Evolutionary conservation across 2,329 filamentous ascomycete genomes (phyloP), one percentile per base, ranked within the genome.

Genomic region (Verticillium nubilum): DNA sequence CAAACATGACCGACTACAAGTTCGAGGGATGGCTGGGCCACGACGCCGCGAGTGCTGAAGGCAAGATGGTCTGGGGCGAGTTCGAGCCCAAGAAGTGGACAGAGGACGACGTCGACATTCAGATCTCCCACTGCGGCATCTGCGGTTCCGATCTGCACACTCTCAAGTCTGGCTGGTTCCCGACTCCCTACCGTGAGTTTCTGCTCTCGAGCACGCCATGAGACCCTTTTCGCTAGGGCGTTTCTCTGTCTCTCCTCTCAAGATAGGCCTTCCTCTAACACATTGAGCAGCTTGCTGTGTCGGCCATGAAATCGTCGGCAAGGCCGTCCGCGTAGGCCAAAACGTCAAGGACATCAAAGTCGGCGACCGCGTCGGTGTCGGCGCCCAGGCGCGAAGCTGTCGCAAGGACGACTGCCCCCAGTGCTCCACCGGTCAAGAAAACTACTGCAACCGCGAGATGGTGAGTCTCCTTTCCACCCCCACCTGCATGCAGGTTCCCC

Each of bases 371-470:
- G 85, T 88, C 27, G 83, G 84, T 47, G 79, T 88, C 10, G 86
- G 86, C 58, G 84, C 86, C 2, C 86, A 88, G 67, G 78, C 76
- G 26, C 86, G 81, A 69, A 84, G 86, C 29, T 90, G 87, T 73
- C 78, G 86, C 29, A 52, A 61, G 61, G 61, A 59, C 17, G 76
- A 85, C 59, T 89, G 86, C 76, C 80, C 81, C 61, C 80, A 86
- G 67, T 90, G 87, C 76, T 83, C 82, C 63, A 82, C 82, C 65
- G 82, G 86, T 64, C 87, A 87, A 65, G 86, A 90, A 73, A 88
- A 86, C 53, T 89, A 89, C 75, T 90, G 86, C 76, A 73, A 75
- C 19, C 33, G 76, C 42, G 72, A 86, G 61, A 80, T 82, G 69
- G 72, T 83, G 42, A 50, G 42, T 25, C n/a, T 10, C 19, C n/a